Evolutionary conservation across 1,284 basidiomycete genomes (phyloP), one percentile per base, ranked within the genome.

Genomic region (Cryptococcus sp.): DNA sequence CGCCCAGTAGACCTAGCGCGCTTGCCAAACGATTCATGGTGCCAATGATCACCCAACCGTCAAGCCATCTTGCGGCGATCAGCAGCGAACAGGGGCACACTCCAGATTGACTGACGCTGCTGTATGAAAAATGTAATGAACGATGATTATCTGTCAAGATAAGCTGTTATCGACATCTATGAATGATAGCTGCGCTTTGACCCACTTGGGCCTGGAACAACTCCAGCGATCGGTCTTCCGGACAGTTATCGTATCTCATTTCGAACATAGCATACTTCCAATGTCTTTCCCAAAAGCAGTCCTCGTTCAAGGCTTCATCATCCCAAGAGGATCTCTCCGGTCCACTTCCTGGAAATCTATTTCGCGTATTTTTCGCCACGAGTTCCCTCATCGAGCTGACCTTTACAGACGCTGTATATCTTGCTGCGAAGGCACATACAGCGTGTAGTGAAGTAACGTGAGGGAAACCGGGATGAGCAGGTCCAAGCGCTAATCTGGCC

Each of bases 391-490:
- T 33, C 38, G 35, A 14, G 50, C 34, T 46, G 4, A 58, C 58
- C 23, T 58, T 60, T 31, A 68, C 67, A 0, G 69, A 65, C 3
- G 70, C 69, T 4, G 71, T 65, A 50, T 73, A 73, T 13, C 73
- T 64, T 1, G 73, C 70, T 0, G 76, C 65, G 23, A 72, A 63
- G 11, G 77, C 76, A 52, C 76, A 76, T 42, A 80, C 77, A 23
- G 73, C 70, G 59, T 80, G 79, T 0, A 80, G 60, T 1, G 79
- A 60, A 1, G 72, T 66, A 1, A 61, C 50, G 53, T 78, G 76
- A 8, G 78, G 79, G 58, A 79, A 80, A 5, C 68, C 59, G 6
- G 58, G n/a, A 47, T 77, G 72, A 1, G 69, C 66, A 0, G 79
- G 78, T 2, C 77, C 74, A n/a, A 79, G 71, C 3, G 69, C 58